Base-by-base conservation (phyloP, 2,329 filamentous ascomycete species). In the Fusarium sp. region DNA sequence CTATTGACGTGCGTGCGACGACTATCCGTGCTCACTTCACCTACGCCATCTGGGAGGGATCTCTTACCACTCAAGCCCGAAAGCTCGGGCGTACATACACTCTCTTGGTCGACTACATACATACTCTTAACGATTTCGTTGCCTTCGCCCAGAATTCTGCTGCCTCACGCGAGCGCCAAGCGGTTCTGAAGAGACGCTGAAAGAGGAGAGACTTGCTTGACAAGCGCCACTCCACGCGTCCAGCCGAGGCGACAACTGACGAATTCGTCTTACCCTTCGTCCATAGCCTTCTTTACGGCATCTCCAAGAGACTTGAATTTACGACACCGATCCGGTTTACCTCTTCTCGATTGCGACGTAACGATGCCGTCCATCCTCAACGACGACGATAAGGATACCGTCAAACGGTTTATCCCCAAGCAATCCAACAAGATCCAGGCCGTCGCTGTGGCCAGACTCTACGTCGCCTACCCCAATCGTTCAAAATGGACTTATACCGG, bases 341-440 rank as follows among this genome's bases (percentile, higher is more conserved):
- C 38, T 16, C 46, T 56, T 54, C 38, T 56, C 47, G 41, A 59
- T 56, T 58, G 51, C 62, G 61, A 55, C 65, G 57, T 58, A 78
- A 82, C 74, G 70, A 89, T 89, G 87, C 87, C 87, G 76, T 88
- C 87, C 44, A 86, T 97, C 72, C 88, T 99, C 61, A 93, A 87
- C 79, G 95, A 98, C 78, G 92, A 94, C 77, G 96, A 99, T 84
- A 98, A 97, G 87, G 93, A 97, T 83, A 97, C 91, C 66, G 94
- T 99, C 82, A 97, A 97, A 85, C 91, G 96, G 79, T 92, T 91
- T 75, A 93, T 99, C 58, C 95, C 96, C 67, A 98, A 97, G 81
- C 89, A 94, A 70, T 90, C 91, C 76, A 99, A 98, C 89, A 98
- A 98, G 86, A 98, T 99, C 81, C 93, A 97, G 73, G 94, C 94